Percentiles rank a stretch among this genome's conserved stretches.
These are phyloP conservation scores for Effrenium voratum DNA, from an alignment of 73 alveolate species.

Conservation along the genomic window DNA sequence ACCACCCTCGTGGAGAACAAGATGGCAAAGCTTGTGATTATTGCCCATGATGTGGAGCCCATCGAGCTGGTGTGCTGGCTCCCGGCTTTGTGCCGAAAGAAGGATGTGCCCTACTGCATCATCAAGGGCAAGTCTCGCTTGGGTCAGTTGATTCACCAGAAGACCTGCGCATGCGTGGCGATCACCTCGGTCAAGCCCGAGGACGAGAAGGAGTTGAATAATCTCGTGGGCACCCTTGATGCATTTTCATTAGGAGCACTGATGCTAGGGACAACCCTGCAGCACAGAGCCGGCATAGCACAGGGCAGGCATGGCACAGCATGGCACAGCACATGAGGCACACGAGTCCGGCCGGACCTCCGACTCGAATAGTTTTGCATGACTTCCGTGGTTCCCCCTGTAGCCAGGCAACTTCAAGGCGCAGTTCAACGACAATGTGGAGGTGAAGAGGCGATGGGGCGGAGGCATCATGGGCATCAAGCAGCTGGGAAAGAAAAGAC, in stretches of 20 bases:
- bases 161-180: no score
- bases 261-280: no score
- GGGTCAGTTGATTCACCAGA: constrained; percentile 99
- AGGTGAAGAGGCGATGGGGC: constrained; percentile 95
- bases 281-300: no score
- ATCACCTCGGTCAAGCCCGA: constrained; percentile 98
- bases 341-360: no score
- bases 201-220: constrained; percentile 97
- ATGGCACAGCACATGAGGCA: no score
- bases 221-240: no score
- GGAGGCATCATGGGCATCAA: constrained; percentile 95
- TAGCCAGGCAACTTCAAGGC: constrained; percentile 92
- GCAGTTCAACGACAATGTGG: constrained; percentile 95
- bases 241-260: no score
- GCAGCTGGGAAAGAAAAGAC: no score
- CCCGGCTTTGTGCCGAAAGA: constrained; percentile 94
- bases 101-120: constrained; percentile 37
- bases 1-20: constrained; percentile 99
- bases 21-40: constrained; percentile 98
- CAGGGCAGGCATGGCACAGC: no score
- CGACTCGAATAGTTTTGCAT: no score
- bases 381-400: no score
- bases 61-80: constrained; percentile 98
- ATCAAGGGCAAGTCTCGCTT: constrained; percentile 98
- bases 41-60: constrained; percentile 99